These are phyloP conservation scores for Lachancea sp. DNA, from an alignment of 805 yeast genomes.

Conservation along the genomic window DNA sequence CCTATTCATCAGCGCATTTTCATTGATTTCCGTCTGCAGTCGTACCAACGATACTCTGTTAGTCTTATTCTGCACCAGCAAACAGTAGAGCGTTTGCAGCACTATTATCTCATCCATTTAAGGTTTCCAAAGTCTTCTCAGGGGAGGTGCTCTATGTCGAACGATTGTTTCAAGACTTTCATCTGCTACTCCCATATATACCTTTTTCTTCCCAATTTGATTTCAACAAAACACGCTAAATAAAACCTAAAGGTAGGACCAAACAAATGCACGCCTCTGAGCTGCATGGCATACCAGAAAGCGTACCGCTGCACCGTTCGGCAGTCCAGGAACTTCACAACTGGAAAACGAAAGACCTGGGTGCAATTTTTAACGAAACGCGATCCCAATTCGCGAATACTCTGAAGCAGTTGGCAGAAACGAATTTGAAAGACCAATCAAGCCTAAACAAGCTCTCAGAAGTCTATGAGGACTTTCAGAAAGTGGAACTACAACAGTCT, in stretches of 20 bases:
- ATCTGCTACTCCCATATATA: no score
- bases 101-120: slow-evolving; percentile 29
- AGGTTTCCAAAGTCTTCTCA: no score
- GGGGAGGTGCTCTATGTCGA: no score
- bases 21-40: slow-evolving; percentile 30
- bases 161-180: no score
- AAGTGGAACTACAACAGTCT: neutral
- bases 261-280: neutral
- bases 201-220: no score
- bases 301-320: slow-evolving; percentile 21
- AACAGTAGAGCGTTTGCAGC: slow-evolving; percentile 27
- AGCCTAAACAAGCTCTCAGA: neutral
- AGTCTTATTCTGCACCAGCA: slow-evolving; percentile 16
- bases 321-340: slow-evolving; percentile 15
- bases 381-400: slow-evolving; percentile 18
- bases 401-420: slow-evolving; percentile 14
- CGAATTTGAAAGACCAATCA: slow-evolving; percentile 9
- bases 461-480: slow-evolving; percentile 2
- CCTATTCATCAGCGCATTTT: slow-evolving; percentile 24
- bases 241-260: neutral
- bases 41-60: slow-evolving; percentile 29
- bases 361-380: slow-evolving; percentile 11
- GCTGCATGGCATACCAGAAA: slow-evolving; percentile 7
- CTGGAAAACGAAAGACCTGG: slow-evolving; percentile 13
- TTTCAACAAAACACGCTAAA: no score